A percentile compares a stretch with the other conserved stretches of the same genome.
These are phyloP conservation scores for Colletotrichum theobromicola DNA, from an alignment of 2,329 filamentous ascomycete genomes.

Conservation along the genomic window DNA sequence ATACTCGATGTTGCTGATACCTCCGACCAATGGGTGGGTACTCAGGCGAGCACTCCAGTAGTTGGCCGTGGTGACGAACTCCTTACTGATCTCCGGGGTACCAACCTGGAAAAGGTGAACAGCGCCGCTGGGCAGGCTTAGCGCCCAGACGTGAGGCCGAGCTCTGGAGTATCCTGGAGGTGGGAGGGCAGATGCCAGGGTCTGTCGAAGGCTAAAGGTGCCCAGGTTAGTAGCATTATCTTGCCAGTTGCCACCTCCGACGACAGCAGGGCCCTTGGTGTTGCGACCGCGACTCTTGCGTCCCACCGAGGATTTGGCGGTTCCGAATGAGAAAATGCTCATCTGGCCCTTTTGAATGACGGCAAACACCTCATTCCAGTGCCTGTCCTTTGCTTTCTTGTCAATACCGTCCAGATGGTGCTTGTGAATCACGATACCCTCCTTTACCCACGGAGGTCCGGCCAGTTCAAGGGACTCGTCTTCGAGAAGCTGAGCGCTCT, in stretches of 20 bases:
- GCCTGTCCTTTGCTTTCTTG: constrained; percentile 91
- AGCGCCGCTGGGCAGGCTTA: constrained; percentile 89
- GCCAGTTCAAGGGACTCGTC: constrained; percentile 91
- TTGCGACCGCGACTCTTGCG: constrained; percentile 65
- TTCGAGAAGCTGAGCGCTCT: constrained; percentile 74
- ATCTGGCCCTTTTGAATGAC: constrained; percentile 95
- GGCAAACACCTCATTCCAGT: constrained; percentile 94
- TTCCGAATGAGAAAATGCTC: constrained; percentile 90
- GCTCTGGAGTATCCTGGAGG: constrained; percentile 91
- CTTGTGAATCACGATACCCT: constrained; percentile 94
- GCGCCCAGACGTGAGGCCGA: constrained; percentile 90
- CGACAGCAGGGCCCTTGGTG: constrained; percentile 64
- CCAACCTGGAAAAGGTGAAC: constrained; percentile 99
- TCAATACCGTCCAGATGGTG: constrained; percentile 91
- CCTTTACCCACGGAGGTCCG: constrained; percentile 97
- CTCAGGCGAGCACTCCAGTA: constrained; percentile 97
- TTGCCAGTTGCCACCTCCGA: constrained; percentile 97
- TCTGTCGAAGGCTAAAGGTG: constrained; percentile 87
- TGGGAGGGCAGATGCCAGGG: constrained; percentile 87
- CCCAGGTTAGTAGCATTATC: constrained; percentile 92
- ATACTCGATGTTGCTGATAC: constrained; percentile 96
- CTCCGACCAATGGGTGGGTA: constrained; percentile 90
- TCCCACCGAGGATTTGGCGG: constrained; percentile 77
- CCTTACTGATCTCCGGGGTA: constrained; percentile 90
- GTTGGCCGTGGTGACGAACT: constrained; percentile 94